Base-by-base conservation (phyloP, 352 stramenopile genomes). In the Discostella stelligera region DNA sequence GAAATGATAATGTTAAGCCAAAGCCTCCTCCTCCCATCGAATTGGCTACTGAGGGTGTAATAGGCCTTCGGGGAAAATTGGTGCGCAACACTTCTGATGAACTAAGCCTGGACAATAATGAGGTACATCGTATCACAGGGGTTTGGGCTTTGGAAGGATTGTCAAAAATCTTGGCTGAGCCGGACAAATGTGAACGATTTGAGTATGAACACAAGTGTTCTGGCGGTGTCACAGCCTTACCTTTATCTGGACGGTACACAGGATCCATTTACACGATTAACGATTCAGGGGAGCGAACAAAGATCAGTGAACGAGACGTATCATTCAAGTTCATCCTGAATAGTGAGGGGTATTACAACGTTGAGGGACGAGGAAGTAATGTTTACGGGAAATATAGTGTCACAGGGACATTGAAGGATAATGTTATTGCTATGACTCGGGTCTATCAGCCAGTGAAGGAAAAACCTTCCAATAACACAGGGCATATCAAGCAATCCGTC, bases 361-460 rank as follows among this genome's bases (percentile, higher is more conserved):
- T 92, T 20, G 84, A 90, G 63, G 86, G 86, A 46, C 67, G 71
- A 49, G 86, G 86, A n/a, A 83, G 66, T 23, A 92, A 92, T 67
- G 62, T 74, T 9, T 92, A 80, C 73, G 86, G 86, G 72, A 92
- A 92, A 73, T 92, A 92, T 67, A 89, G 23, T 49, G 90, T 92
- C 55, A 85, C 78, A 5, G 86, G 86, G 11, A 88, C 80, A 3
- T 66, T 90, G 49, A 67, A 77, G 11, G 86, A 90, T 49, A 78
- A 83, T 65, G 56, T 83, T 0, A 78, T 91, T 13, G 89, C 86
- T 3, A 86, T 91, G 16, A 90, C 88, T 69, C 70, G 83, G 20
- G 74, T 89, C 60, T 91, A 89, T 71, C 54, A 84, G 69, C 63
- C 72, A 67, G 48, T 79, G 14, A 90, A 90, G 63, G 49, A 63